Percentiles rank a stretch among this genome's conserved stretches.
Conservation (phyloP, 257 asterid genomes). For the Solanum corneliomulleri region DNA sequence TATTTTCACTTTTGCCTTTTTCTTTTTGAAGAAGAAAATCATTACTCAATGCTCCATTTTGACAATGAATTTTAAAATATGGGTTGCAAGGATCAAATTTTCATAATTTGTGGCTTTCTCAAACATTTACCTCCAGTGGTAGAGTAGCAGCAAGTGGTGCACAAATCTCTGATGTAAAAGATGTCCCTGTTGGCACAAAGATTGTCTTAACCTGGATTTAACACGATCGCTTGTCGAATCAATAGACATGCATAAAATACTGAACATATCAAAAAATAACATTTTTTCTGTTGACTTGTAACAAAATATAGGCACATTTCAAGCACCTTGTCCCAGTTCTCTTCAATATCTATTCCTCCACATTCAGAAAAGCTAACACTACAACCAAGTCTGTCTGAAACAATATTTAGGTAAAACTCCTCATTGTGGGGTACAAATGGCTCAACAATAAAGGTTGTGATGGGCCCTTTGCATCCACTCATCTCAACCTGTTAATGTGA, state of each 20-base stretch:
- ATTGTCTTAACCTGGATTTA: constrained; percentile 63
- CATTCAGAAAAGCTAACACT: constrained; percentile 94
- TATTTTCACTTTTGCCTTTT: not conserved
- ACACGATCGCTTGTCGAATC: not conserved
- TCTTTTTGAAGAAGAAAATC: not conserved
- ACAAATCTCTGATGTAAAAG: constrained; percentile 58
- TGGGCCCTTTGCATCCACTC: constrained; percentile 95
- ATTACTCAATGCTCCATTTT: not conserved
- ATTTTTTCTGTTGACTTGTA: not conserved
- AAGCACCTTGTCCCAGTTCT: constrained; percentile 91
- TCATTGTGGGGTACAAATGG: constrained; percentile 86
- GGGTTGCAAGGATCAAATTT: not conserved
- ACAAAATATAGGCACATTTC: not conserved
- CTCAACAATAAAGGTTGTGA: constrained; percentile 84
- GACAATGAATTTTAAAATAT: not conserved
- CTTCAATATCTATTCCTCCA: constrained; percentile 93
- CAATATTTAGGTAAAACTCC: constrained; percentile 75
- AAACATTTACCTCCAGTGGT: constrained; percentile 67
- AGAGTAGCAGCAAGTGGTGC: constrained; percentile 92
- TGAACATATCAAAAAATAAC: not conserved
- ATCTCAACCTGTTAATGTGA: constrained; percentile 59
- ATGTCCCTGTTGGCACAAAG: constrained; percentile 50
- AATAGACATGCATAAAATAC: not conserved
- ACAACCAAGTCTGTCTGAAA: constrained; percentile 89
- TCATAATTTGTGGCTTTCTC: not conserved